phyloP scores from a whole-genome alignment of 106 monocot species.

The Triglochin maritima region DNA sequence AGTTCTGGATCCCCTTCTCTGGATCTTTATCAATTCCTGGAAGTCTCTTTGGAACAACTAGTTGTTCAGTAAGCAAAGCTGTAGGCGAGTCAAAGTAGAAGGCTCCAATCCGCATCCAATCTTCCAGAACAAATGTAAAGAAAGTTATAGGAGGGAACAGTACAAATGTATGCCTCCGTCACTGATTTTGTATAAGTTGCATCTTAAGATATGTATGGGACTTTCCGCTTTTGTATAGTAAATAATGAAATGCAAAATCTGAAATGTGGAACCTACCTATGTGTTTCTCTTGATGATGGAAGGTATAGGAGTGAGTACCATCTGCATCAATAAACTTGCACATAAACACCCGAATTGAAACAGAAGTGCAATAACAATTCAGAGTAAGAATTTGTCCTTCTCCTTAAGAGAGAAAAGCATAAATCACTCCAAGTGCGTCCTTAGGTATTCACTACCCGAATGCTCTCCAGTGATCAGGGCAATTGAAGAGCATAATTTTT shows the following conservation, averaged over 20 bases:
- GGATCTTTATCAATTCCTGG: slow-evolving; percentile 15
- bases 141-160: background rate
- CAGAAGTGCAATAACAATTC: background rate
- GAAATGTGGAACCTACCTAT: slow-evolving; percentile 26
- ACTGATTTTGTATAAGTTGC: too few species aligned
- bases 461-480: too few species aligned
- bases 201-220: too few species aligned
- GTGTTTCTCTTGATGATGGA: slow-evolving; percentile 61
- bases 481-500: too few species aligned
- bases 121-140: slow-evolving; percentile 6
- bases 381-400: too few species aligned
- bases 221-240: too few species aligned
- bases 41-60: slow-evolving; percentile 20
- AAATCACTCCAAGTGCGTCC: too few species aligned
- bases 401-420: too few species aligned
- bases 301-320: slow-evolving; percentile 52
- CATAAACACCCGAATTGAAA: background rate
- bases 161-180: background rate
- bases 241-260: too few species aligned
- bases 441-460: too few species aligned
- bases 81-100: slow-evolving; percentile 41
- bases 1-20: slow-evolving; percentile 13
- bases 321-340: slow-evolving; percentile 13
- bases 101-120: slow-evolving; percentile 74
- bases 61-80: slow-evolving; percentile 42